These are phyloP conservation scores for Stachybotrys chlorohalonatus DNA, from an alignment of 2,329 filamentous ascomycete species.

Conservation along the genomic window DNA sequence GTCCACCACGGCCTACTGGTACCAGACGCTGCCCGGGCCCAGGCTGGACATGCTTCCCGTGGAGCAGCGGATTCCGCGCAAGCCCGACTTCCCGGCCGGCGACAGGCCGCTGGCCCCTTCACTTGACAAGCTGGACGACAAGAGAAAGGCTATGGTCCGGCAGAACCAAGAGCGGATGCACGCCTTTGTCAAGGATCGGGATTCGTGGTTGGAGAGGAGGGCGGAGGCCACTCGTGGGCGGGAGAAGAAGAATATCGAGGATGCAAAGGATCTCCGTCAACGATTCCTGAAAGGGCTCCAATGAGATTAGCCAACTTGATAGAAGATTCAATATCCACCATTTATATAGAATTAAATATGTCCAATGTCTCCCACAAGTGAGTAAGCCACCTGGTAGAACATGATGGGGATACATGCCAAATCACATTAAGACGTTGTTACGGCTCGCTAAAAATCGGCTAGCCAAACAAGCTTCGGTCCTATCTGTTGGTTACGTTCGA, in stretches of 20 bases:
- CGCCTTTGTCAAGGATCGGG: constrained; percentile 12
- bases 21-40: constrained; percentile 20
- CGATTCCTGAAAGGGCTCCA: too few relatives aligned
- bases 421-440: too few relatives aligned
- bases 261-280: neutral
- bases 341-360: too few relatives aligned
- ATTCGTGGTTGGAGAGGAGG: constrained; percentile 13
- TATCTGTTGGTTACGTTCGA: too few relatives aligned
- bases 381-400: too few relatives aligned
- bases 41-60: constrained; percentile 17
- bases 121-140: constrained; percentile 1
- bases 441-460: too few relatives aligned
- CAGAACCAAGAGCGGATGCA: constrained; percentile 10
- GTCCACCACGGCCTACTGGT: constrained; percentile 22
- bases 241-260: constrained; percentile 4
- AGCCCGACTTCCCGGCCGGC: constrained; percentile 9
- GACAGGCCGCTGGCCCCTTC: constrained; percentile 3
- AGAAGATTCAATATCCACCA: too few relatives aligned
- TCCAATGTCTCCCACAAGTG: too few relatives aligned
- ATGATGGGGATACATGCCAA: too few relatives aligned
- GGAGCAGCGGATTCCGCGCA: constrained; percentile 10
- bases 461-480: too few relatives aligned
- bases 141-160: constrained; percentile 4
- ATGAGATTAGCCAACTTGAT: too few relatives aligned
- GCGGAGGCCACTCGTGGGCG: constrained; percentile 9